Conservation (phyloP, 176 grass and related monocot species). For the Oropetium thomaeum region DNA sequence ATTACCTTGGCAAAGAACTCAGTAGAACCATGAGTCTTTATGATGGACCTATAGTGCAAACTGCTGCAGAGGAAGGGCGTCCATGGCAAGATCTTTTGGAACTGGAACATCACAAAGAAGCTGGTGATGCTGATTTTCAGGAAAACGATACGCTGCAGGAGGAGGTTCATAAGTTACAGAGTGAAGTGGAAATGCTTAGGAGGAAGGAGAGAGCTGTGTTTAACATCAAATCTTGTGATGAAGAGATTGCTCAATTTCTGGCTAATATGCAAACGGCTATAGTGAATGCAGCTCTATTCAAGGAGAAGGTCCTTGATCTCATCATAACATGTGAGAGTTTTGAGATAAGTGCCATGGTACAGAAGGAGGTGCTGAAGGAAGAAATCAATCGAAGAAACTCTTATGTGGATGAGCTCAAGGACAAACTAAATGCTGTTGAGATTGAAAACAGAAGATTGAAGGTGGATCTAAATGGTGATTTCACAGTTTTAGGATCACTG, state of each 20-base stretch:
- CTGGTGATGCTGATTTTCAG: constrained; percentile 23
- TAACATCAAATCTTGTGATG: constrained; percentile 48
- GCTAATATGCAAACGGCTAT: constrained; percentile 63
- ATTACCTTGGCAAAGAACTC: constrained; percentile 36
- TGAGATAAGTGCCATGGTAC: constrained; percentile 75
- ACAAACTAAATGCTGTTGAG: constrained; percentile 73
- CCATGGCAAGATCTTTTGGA: constrained; percentile 1
- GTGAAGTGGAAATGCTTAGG: constrained; percentile 35
- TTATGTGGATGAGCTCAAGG: constrained; percentile 66
- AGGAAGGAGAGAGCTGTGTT: constrained; percentile 40
- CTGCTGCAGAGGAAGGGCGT: constrained; percentile 15
- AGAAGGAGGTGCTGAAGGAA: constrained; percentile 82
- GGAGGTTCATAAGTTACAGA: constrained; percentile 37
- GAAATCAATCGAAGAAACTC: constrained; percentile 73
- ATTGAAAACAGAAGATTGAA: constrained; percentile 80
- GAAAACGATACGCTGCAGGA: constrained; percentile 37
- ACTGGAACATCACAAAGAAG: constrained; percentile 20
- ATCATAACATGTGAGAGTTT: constrained; percentile 76
- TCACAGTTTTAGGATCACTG: constrained; percentile 57
- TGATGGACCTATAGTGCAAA: constrained; percentile 23
- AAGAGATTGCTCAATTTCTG: constrained; percentile 58
- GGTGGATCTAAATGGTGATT: constrained; percentile 62
- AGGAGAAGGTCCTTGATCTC: constrained; percentile 78
- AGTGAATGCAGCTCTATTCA: constrained; percentile 70
- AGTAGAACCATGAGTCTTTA: constrained; percentile 33